Percentiles rank a stretch among this genome's conserved stretches.
Conservation (phyloP, 2,329 filamentous ascomycete genomes). For the Arachnomyces sp. region DNA sequence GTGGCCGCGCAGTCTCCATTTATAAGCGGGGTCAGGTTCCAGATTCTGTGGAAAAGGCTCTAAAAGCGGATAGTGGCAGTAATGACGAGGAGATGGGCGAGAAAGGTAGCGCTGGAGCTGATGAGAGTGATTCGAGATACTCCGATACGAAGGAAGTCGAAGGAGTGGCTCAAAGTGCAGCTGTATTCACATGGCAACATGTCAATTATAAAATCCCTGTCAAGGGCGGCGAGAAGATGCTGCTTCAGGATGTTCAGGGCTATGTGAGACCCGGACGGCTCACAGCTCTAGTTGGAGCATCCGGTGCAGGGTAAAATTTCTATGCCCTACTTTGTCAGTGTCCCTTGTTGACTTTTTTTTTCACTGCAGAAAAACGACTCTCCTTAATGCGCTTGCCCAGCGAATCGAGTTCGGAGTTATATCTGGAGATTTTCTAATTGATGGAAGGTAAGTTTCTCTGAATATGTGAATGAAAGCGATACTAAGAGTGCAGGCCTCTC, state of each 20-base stretch:
- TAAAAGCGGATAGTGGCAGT: slow-evolving; percentile 40
- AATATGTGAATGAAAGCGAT: not conserved
- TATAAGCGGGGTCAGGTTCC: slow-evolving; percentile 62
- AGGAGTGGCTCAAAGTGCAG: slow-evolving; percentile 55
- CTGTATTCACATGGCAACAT: slow-evolving; percentile 76
- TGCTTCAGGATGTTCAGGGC: slow-evolving; percentile 56
- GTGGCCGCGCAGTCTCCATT: slow-evolving; percentile 70
- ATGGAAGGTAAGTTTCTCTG: slow-evolving; percentile 29
- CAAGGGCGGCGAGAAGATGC: slow-evolving; percentile 34
- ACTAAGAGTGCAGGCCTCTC: slow-evolving; percentile 24
- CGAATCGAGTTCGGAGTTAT: slow-evolving; percentile 38
- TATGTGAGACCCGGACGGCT: slow-evolving; percentile 70
- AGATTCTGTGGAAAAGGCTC: slow-evolving; percentile 47
- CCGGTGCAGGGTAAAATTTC: slow-evolving; percentile 43
- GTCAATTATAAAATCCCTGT: slow-evolving; percentile 61
- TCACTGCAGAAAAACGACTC: slow-evolving; percentile 38
- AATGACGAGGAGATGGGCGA: slow-evolving; percentile 45
- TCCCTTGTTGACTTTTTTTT: not conserved
- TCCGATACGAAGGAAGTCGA: slow-evolving; percentile 28
- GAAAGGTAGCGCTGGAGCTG: slow-evolving; percentile 14
- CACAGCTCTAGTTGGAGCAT: slow-evolving; percentile 73
- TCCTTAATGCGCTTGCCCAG: slow-evolving; percentile 40
- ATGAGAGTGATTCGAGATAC: slow-evolving; percentile 19
- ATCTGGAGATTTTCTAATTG: slow-evolving; percentile 37
- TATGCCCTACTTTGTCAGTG: not conserved